A percentile compares a stretch with the other conserved stretches of the same genome.
These are phyloP conservation scores for Asterophora parasitica DNA, from an alignment of 768 basidiomycete species.

Conservation along the genomic window DNA sequence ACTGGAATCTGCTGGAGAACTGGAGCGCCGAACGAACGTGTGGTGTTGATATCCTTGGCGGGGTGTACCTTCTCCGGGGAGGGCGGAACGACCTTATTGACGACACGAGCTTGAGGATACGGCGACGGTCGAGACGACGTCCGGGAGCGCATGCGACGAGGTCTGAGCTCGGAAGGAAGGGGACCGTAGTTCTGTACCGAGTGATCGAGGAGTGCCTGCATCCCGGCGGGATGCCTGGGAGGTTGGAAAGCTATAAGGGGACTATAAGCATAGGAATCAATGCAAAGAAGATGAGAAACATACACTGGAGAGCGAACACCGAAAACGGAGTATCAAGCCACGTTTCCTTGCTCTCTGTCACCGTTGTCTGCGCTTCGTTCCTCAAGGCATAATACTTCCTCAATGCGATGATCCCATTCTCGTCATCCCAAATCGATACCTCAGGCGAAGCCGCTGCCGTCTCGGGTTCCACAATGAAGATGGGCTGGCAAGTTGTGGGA, in stretches of 20 bases:
- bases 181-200: constrained; percentile 69
- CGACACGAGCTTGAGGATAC: constrained; percentile 49
- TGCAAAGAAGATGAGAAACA: constrained; percentile 21
- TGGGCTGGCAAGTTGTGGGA: constrained; percentile 33
- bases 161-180: constrained; percentile 67
- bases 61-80: constrained; percentile 35
- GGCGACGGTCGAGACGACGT: constrained; percentile 71
- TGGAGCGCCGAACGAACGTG: constrained; percentile 18
- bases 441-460: constrained; percentile 37
- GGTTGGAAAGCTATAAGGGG: constrained; percentile 58
- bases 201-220: constrained; percentile 70
- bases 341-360: constrained; percentile 56
- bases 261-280: constrained; percentile 9
- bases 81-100: constrained; percentile 35
- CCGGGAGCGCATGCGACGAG: constrained; percentile 57
- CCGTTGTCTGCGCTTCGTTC: constrained; percentile 62
- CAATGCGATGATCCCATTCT: constrained; percentile 57
- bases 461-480: constrained; percentile 58
- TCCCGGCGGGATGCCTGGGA: constrained; percentile 56
- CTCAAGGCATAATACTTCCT: constrained; percentile 65
- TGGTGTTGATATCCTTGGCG: constrained; percentile 16
- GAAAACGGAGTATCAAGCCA: constrained; percentile 77
- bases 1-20: constrained; percentile 40
- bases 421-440: constrained; percentile 58
- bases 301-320: constrained; percentile 67